Percentiles rank a stretch among this genome's conserved stretches.
Conservation (phyloP, 108 stramenopile species). For the Fragilariopsis cylindrus region DNA sequence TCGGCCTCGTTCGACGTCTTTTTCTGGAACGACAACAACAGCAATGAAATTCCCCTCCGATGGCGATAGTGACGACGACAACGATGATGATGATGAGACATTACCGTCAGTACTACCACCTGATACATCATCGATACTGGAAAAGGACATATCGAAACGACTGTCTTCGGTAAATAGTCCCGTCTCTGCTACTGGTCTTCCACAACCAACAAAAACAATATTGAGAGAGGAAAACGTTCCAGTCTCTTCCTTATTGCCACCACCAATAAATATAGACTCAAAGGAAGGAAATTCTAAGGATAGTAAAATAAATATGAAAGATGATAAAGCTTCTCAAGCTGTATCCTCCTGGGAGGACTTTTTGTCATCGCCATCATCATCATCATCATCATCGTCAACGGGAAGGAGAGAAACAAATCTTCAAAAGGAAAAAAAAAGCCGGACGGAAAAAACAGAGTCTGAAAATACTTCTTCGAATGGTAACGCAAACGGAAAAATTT, state of each 20-base stretch:
- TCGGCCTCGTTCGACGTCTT: background rate
- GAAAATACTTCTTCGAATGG: background rate
- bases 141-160: background rate
- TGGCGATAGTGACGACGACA: background rate
- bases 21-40: background rate
- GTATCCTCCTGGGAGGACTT: slow-evolving; percentile 61
- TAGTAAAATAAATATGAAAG: background rate
- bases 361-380: slow-evolving; percentile 20
- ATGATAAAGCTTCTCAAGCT: slow-evolving; percentile 17
- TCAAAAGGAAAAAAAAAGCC: background rate
- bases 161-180: background rate
- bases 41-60: background rate
- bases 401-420: background rate
- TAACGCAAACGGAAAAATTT: background rate
- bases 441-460: background rate
- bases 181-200: background rate
- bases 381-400: background rate
- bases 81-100: background rate
- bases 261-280: slow-evolving; percentile 11
- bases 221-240: background rate
- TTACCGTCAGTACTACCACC: background rate
- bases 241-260: slow-evolving; percentile 29
- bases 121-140: background rate
- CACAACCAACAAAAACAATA: slow-evolving; percentile 7
- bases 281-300: background rate